Base-by-base conservation (phyloP, 805 yeast genomes). In the Metschnikowia proteae region DNA sequence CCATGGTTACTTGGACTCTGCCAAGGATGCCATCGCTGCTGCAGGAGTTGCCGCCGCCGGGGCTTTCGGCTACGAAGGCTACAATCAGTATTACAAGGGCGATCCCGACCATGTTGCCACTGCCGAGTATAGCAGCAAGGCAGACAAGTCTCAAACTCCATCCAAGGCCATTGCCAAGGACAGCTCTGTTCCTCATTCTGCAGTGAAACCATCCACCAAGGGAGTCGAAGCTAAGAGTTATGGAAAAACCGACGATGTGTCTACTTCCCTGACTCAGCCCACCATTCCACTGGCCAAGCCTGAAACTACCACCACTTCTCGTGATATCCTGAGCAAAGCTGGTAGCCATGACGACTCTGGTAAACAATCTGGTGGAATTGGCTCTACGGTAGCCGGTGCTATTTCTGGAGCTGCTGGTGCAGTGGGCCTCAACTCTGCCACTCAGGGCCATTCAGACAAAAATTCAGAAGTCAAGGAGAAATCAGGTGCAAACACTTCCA, bases 11-110 rank as follows among this genome's bases (percentile, higher is more conserved):
- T 45, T 53, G 40, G 57, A 43, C 34, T 47, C 57, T 4, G 51
- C 57, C 4, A 54, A 54, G 43, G 49, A 44, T 2, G 55, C 55
- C 11, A 48, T 58, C 35, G 59, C 59, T 3, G 54, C 62, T n/a
- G 59, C 53, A 13, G 61, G 60, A 8, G 62, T 56, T 35, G 55
- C 51, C 5, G 60, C 62, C n/a, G 60, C 61, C 29, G 52, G 56
- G 5, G 57, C 59, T 22, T 51, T 58, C 22, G 61, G 61, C 6
- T 56, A 49, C 43, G 60, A 52, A n/a, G 55, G 52, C 11, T 54
- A 54, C 57, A 49, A 52, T 46, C 45, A 47, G 34, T 52, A 48
- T 46, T 42, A 57, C 38, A 46, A 53, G 26, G 45, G 32, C 38
- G 39, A 46, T 25, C 39, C 47, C 17, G 45, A 45, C 26, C 36